These are phyloP conservation scores for Solanum phureja DNA, from an alignment of 257 asterid genomes.

Conservation along the genomic window DNA sequence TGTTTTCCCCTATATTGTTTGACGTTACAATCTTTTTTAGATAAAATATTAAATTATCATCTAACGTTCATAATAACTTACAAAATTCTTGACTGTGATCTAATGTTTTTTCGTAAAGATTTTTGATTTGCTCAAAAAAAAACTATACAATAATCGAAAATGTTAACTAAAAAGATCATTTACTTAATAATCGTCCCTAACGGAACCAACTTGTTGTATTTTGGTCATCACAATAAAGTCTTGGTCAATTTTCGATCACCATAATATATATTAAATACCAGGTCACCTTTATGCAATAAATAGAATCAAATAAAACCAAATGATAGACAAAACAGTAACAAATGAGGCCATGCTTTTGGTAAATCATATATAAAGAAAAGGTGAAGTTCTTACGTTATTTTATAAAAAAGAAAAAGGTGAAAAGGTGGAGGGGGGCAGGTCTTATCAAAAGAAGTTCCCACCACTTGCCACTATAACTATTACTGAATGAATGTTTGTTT, in stretches of 20 bases:
- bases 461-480: slow-evolving; percentile 25
- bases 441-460: slow-evolving; percentile 64
- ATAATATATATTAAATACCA: background rate
- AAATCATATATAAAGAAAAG: background rate
- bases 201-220: background rate
- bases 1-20: background rate
- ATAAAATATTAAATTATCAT: background rate
- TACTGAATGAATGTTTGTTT: background rate
- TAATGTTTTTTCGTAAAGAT: background rate
- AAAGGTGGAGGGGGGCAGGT: slow-evolving; percentile 33
- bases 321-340: background rate
- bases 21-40: background rate
- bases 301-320: background rate
- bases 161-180: no score
- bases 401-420: background rate
- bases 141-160: no score
- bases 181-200: background rate
- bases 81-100: background rate
- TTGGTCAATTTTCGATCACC: background rate
- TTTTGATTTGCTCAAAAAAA: background rate
- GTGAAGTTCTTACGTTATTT: background rate
- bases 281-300: background rate
- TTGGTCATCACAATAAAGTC: background rate
- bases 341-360: background rate
- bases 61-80: background rate